phyloP scores from a whole-genome alignment of 2,329 filamentous ascomycete species.

The Calonectria fujianensis region DNA sequence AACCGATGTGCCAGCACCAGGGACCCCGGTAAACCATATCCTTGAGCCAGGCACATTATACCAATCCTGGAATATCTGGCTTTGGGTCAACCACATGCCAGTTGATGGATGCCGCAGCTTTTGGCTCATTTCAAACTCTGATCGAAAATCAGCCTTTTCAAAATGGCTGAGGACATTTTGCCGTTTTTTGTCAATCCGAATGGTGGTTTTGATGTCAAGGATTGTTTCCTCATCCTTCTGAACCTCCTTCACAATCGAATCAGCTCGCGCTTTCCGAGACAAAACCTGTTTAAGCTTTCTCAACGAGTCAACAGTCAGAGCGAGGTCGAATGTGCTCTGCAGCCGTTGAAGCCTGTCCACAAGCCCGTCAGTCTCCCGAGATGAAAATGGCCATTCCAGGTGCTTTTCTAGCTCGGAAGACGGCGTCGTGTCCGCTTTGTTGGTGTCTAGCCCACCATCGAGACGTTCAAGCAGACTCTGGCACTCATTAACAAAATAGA shows the following conservation, averaged over 20 bases:
- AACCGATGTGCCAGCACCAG: slow-evolving; percentile 12
- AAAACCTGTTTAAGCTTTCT: background rate
- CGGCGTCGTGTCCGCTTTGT: background rate
- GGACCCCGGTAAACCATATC: slow-evolving; percentile 20
- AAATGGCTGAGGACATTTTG: slow-evolving; percentile 6
- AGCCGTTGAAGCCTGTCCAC: background rate
- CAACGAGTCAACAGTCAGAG: background rate
- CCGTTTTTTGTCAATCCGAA: background rate
- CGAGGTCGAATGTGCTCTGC: background rate
- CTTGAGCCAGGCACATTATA: background rate
- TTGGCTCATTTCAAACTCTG: slow-evolving; percentile 20
- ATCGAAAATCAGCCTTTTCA: background rate
- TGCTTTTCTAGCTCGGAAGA: background rate
- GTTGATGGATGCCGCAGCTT: slow-evolving; percentile 9
- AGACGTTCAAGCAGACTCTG: slow-evolving; percentile 6
- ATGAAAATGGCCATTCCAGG: slow-evolving; percentile 19
- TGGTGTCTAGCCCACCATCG: background rate
- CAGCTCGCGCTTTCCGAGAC: background rate
- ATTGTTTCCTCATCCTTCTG: background rate
- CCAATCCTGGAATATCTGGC: slow-evolving; percentile 1
- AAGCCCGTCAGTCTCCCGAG: background rate
- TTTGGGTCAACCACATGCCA: background rate
- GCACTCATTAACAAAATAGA: background rate
- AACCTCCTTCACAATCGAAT: background rate
- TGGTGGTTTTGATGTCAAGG: background rate